Evolutionary conservation across 2,329 filamentous ascomycete genomes (phyloP).

Genomic region (Botryotinia narcissicola): DNA sequence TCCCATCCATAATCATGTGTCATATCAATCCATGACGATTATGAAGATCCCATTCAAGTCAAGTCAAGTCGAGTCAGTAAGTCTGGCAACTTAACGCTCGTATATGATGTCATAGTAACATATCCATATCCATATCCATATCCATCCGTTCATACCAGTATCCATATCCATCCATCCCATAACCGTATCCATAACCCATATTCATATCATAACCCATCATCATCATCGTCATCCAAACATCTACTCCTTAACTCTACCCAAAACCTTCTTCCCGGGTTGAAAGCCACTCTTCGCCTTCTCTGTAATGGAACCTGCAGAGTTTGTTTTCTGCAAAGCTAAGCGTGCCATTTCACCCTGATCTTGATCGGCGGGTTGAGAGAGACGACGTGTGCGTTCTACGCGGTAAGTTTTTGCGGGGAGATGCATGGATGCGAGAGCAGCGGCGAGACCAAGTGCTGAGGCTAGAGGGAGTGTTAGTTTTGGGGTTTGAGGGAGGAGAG

Average conservation of each 20-base stretch:
- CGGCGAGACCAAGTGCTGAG: conserved; percentile 17
- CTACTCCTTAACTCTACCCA: conserved; percentile 14
- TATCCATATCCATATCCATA: not conserved
- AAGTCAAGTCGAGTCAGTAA: not conserved
- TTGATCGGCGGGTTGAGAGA: conserved; percentile 12
- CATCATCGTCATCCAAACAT: not conserved
- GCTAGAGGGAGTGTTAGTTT: not conserved
- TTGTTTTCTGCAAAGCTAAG: conserved; percentile 13
- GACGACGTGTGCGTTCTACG: conserved; percentile 16
- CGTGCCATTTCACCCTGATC: conserved; percentile 9
- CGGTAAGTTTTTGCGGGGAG: conserved; percentile 17
- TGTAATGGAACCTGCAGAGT: not conserved
- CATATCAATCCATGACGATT: not conserved
- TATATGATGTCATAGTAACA: not conserved
- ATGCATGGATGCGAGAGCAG: conserved; percentile 17
- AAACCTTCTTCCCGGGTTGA: conserved; percentile 14
- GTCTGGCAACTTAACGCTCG: not conserved
- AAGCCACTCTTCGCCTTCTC: not conserved
- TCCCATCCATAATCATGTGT: not conserved
- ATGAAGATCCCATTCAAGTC: not conserved
- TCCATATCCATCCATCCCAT: not conserved
- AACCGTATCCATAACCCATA: not conserved
- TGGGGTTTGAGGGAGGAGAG: not conserved
- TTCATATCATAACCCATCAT: not conserved
- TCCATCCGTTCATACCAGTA: not conserved